Percentiles rank a stretch among this genome's conserved stretches.
Conservation (phyloP, 441 rosid species). For the Adansonia grandidieri region DNA sequence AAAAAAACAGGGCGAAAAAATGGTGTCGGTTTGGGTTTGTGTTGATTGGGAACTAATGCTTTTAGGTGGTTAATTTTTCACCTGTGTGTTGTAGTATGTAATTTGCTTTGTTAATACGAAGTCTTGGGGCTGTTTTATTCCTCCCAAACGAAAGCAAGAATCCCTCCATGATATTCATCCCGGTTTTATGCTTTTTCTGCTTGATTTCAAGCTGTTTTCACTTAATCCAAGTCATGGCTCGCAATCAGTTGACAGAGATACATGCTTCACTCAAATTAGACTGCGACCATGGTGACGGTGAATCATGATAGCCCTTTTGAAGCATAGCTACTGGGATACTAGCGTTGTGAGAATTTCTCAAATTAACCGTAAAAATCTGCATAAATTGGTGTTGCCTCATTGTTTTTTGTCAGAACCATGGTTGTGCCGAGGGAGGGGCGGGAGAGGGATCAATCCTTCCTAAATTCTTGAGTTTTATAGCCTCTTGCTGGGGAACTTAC, state of each 20-base stretch:
- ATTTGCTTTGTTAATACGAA: background rate
- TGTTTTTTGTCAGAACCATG: background rate
- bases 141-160: background rate
- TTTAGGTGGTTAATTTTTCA: background rate
- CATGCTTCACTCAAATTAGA: background rate
- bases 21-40: constrained; percentile 23
- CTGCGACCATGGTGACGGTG: background rate
- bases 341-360: background rate
- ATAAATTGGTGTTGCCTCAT: background rate
- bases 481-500: background rate
- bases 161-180: background rate
- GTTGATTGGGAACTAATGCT: constrained; percentile 21
- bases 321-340: background rate
- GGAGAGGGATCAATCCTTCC: background rate
- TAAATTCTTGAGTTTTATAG: background rate
- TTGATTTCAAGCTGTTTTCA: background rate
- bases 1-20: background rate
- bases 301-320: background rate
- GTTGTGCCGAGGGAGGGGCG: background rate
- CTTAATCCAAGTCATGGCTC: background rate
- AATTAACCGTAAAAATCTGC: background rate
- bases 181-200: background rate
- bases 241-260: background rate
- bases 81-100: constrained; percentile 12
- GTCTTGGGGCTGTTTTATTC: constrained; percentile 13